Evolutionary conservation across 73 alveolate genomes (phyloP), one percentile per base, ranked within the genome.

Genomic region (Paramecium biaurelia): DNA sequence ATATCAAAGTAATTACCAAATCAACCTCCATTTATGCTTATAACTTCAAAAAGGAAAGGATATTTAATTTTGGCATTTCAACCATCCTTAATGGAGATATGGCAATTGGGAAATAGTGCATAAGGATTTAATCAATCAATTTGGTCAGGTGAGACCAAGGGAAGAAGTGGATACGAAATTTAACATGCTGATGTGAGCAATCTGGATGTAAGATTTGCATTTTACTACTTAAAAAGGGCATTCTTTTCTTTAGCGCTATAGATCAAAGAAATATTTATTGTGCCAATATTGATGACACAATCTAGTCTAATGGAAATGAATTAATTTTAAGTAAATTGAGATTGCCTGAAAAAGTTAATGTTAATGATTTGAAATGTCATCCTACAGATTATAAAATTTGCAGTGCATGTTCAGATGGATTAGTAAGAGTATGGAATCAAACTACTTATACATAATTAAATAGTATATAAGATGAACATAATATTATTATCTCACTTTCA

Each of bases 341-440:
- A 34, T 79, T 79, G 18, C 76, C 90, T 38, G 45, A 30, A 63
- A 10, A 30, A 45, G 90, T 79, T 7, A 23, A 38, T 7, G 74
- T 79, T 2, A 79, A 79, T 42, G 90, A 79, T 79, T 45, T 79
- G 76, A 79, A 79, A 79, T 79, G 90, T 14, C 90, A 79, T 45
- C 90, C 76, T 38, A 23, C 45, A 20, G 76, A 79, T 43, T 79
- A 79, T 42, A 79, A 79, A 43, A 34, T 79, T 10, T 24, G 45
- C 12, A 63, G 74, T 38, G 76, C 90, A 43, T 79, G 90, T 45
- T 79, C 90, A 5, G 90, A 79, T 79, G 70, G 76, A 79, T 43
- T 30, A n/a, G 49, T 79, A 2, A n/a, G 72, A 26, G 56, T 79
- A 8, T 43, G 90, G 90, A 79, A 79, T 79, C 23, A 38, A 47